phyloP scores from a whole-genome alignment of 1,284 basidiomycete genomes.

The Leccinum subrobustum region DNA sequence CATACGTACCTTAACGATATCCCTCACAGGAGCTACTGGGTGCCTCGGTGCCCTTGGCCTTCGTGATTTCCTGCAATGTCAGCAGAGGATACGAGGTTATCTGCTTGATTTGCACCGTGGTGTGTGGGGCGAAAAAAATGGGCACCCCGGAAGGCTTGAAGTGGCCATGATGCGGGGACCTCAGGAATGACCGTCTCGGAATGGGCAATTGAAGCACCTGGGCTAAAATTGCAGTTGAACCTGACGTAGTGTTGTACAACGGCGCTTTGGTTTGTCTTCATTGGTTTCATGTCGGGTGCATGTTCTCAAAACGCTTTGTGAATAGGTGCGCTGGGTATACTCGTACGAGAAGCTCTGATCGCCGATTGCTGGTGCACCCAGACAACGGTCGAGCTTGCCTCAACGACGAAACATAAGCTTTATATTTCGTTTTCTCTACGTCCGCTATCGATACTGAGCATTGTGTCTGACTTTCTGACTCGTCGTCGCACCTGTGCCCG shows the following conservation, averaged over 20 bases:
- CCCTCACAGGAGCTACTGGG: conserved; percentile 96
- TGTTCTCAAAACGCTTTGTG: conserved; percentile 1
- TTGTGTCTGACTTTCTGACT: conserved; percentile 88
- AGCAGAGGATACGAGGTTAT: conserved; percentile 74
- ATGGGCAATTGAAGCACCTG: conserved; percentile 61
- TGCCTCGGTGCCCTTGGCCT: conserved; percentile 96
- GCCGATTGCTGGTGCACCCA: conserved; percentile 79
- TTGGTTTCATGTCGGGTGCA: background rate
- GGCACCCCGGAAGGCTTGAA: conserved; percentile 69
- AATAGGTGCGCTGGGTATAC: conserved; percentile 97
- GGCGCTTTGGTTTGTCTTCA: conserved; percentile 79
- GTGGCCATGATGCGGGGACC: conserved; percentile 82
- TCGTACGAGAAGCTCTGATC: conserved; percentile 94
- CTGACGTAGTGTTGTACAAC: conserved; percentile 91
- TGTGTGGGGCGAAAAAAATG: conserved; percentile 91
- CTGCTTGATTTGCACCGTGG: conserved; percentile 88
- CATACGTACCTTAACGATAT: conserved; percentile 67
- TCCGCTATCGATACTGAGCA: conserved; percentile 90
- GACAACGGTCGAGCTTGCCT: conserved; percentile 76
- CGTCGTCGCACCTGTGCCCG: conserved; percentile 47
- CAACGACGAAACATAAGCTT: conserved; percentile 73
- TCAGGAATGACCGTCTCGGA: conserved; percentile 78
- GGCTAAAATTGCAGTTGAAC: conserved; percentile 69
- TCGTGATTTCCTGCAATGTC: conserved; percentile 71
- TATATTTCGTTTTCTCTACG: conserved; percentile 93